Evolutionary conservation across 495 filamentous ascomycete species (phyloP), one percentile per base, ranked within the genome.

Genomic region (Hypoxylon intermedium): DNA sequence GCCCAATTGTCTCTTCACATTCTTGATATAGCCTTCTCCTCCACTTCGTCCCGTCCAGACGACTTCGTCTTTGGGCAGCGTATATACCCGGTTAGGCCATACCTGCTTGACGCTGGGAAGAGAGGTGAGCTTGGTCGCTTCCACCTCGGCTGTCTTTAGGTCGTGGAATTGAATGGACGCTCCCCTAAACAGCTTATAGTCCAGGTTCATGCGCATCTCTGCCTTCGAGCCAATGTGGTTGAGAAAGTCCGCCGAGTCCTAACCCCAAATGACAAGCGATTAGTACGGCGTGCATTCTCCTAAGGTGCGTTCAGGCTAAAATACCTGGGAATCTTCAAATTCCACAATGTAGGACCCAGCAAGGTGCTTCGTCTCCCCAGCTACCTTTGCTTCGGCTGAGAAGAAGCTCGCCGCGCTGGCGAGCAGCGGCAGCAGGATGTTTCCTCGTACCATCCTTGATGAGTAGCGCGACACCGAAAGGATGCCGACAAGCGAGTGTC

Each of bases 341-440:
- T 81, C 78, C 41, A 81, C 72, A 55, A 81, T 77, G 66, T 79
- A 81, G 5, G 76, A 76, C 11, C 78, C 78, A 15, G 75, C 62
- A 44, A 81, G 58, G 26, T 68, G 40, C 53, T 43, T 58, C 41
- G 46, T 47, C 57, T 56, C 13, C 19, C 52, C 40, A 26, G 40
- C 30, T 34, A 61, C 38, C 34, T 41, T 71, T 6, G 68, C 68
- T 52, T 69, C 58, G 15, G 64, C 54, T 18, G 62, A 63, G 57
- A 46, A 58, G 36, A 71, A 45, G 58, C 68, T 67, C 26, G 63
- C 60, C 45, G 63, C 70, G 46, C 70, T 60, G 41, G 67, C 70
- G 41, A 74, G 69, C 49, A 79, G 65, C 47, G 76, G 62, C 63
- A 70, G 61, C 63, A 71, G 37, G 34, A 64, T 40, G 43, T 45